Evolutionary conservation across 805 yeast genomes (phyloP).

Genomic region (Pichia insulana): DNA sequence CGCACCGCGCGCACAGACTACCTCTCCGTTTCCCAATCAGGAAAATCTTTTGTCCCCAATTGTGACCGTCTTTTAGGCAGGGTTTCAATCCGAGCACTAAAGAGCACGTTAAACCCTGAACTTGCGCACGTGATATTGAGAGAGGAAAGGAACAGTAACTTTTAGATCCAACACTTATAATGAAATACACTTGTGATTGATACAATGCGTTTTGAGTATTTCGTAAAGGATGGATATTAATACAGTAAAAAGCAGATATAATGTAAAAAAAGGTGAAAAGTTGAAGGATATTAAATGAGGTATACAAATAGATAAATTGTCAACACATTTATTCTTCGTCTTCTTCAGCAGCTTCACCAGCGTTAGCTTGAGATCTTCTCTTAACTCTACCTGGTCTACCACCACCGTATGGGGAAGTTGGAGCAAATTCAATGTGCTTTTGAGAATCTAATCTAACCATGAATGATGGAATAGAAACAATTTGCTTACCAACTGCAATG

Average conservation of each 20-base stretch:
- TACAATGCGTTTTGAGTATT: too few species aligned
- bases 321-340: slow-evolving; percentile 41
- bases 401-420: slow-evolving; percentile 99
- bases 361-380: slow-evolving; percentile 76
- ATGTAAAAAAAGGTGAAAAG: slow-evolving; percentile 10
- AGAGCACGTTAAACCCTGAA: too few species aligned
- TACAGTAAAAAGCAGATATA: neutral
- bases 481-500: slow-evolving; percentile 99
- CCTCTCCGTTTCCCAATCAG: too few species aligned
- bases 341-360: slow-evolving; percentile 59
- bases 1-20: too few species aligned
- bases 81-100: too few species aligned
- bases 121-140: too few species aligned
- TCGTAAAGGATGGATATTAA: too few species aligned
- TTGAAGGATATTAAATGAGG: slow-evolving; percentile 8
- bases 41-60: too few species aligned
- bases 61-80: too few species aligned
- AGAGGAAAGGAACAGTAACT: too few species aligned
- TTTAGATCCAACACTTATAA: too few species aligned
- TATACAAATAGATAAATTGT: slow-evolving; percentile 4
- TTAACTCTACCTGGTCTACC: slow-evolving; percentile 99
- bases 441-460: slow-evolving; percentile 99
- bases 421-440: slow-evolving; percentile 99
- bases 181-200: too few species aligned
- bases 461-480: slow-evolving; percentile 97